Conservation (phyloP, 192 early-diverging fungal genomes). For the Borealophlyctis nickersoniae region DNA sequence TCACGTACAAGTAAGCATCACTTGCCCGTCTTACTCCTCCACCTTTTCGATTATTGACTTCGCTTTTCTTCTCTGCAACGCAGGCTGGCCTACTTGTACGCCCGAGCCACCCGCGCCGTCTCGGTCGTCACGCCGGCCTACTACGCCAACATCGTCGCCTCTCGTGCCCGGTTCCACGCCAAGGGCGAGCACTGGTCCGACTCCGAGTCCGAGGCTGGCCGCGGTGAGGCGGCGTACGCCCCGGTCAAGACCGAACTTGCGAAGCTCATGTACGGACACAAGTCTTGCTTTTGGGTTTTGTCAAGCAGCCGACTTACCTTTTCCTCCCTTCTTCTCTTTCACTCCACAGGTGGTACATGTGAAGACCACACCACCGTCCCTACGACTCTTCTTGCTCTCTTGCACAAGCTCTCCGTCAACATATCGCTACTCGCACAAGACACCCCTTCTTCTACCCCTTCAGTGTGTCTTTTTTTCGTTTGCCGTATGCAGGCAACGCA, state of each 20-base stretch:
- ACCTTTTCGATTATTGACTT: too few relatives aligned
- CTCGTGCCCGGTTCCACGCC: slow-evolving; percentile 41
- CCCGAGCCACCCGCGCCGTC: slow-evolving; percentile 75
- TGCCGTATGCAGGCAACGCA: background rate
- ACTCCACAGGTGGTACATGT: background rate
- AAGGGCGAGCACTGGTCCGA: slow-evolving; percentile 17
- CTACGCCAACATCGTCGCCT: slow-evolving; percentile 85
- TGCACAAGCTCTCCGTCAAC: background rate
- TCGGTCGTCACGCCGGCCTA: slow-evolving; percentile 84
- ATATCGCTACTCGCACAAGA: background rate
- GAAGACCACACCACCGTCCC: background rate
- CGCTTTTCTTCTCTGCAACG: too few relatives aligned
- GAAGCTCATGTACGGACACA: background rate
- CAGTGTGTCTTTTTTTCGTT: background rate
- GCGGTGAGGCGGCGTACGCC: background rate
- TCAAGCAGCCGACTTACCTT: background rate
- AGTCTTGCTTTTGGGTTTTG: background rate
- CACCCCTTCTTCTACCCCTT: background rate
- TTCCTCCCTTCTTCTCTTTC: background rate
- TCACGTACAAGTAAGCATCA: slow-evolving; percentile 84
- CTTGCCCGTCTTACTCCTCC: too few relatives aligned
- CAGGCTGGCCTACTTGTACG: slow-evolving; percentile 82
- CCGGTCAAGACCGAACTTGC: background rate
- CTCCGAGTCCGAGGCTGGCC: background rate
- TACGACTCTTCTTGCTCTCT: background rate